Evolutionary conservation across 768 basidiomycete genomes (phyloP).

Genomic region (Pisolithus sp.): DNA sequence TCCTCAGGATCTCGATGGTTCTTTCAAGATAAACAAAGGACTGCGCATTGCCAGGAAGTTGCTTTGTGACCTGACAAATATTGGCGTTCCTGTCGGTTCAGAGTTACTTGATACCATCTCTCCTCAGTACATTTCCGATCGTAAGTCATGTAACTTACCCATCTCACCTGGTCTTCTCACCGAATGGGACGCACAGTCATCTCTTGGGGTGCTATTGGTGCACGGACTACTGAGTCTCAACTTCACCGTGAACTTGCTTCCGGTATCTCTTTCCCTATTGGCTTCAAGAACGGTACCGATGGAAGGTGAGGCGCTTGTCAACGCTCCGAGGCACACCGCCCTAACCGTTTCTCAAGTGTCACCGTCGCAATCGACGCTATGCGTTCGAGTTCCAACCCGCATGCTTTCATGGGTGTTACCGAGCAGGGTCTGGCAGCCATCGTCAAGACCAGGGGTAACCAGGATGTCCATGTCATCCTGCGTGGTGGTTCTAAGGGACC

Average conservation of each 20-base stretch:
- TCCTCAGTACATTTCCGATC: slow-evolving; percentile 80
- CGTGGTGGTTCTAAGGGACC: slow-evolving; percentile 90
- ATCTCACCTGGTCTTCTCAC: slow-evolving; percentile 1
- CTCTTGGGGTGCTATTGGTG: slow-evolving; percentile 95
- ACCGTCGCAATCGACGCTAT: slow-evolving; percentile 95
- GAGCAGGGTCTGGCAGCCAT: slow-evolving; percentile 89
- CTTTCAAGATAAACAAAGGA: slow-evolving; percentile 96
- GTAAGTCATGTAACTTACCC: slow-evolving; percentile 30
- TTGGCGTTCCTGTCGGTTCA: slow-evolving; percentile 90
- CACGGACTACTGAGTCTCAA: slow-evolving; percentile 95
- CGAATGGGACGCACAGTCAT: slow-evolving; percentile 39
- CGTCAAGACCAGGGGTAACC: slow-evolving; percentile 80
- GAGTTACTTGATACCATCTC: slow-evolving; percentile 85
- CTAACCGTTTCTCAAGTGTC: slow-evolving; percentile 38
- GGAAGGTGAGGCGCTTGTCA: slow-evolving; percentile 47
- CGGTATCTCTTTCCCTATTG: slow-evolving; percentile 95
- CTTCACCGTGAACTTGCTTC: slow-evolving; percentile 95
- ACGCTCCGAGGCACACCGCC: background rate
- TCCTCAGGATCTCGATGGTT: slow-evolving; percentile 72
- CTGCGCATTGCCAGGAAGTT: slow-evolving; percentile 82
- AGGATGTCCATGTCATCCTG: slow-evolving; percentile 93
- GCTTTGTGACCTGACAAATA: slow-evolving; percentile 82
- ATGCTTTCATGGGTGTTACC: slow-evolving; percentile 94
- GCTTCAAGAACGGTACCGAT: slow-evolving; percentile 99
- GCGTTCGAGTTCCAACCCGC: slow-evolving; percentile 84